Percentiles rank a stretch among this genome's conserved stretches.
Conservation (phyloP, 2,329 filamentous ascomycete species). For the Clonostachys rosea region DNA sequence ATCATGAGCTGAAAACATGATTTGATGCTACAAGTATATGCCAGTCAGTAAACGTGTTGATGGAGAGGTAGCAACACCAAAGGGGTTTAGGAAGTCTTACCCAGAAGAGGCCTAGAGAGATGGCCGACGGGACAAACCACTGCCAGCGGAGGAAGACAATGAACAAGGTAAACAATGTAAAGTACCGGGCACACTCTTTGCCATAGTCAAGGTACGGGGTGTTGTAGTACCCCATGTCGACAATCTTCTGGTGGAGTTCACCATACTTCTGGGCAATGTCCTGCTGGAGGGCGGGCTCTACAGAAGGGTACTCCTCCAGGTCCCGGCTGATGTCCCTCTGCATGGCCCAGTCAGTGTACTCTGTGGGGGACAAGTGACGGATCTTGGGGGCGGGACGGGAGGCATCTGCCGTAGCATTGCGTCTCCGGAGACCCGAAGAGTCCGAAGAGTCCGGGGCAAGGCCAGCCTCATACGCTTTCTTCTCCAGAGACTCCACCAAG, state of each 20-base stretch:
- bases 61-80: neutral
- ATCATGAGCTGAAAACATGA: conserved; percentile 66
- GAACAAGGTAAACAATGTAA: conserved; percentile 42
- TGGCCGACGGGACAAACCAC: conserved; percentile 54
- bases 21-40: conserved; percentile 47
- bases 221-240: conserved; percentile 50
- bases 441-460: too few species aligned
- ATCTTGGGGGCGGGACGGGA: neutral
- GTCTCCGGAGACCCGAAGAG: too few species aligned
- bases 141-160: conserved; percentile 33
- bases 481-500: neutral
- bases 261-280: conserved; percentile 53
- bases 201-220: conserved; percentile 55
- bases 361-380: conserved; percentile 3
- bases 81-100: conserved; percentile 19
- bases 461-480: neutral
- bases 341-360: conserved; percentile 28
- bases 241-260: conserved; percentile 46
- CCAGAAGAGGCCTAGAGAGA: conserved; percentile 60
- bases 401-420: neutral
- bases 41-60: conserved; percentile 6
- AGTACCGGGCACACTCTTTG: conserved; percentile 53
- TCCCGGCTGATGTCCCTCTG: conserved; percentile 26
- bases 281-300: conserved; percentile 48
- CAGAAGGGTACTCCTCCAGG: conserved; percentile 39